A percentile compares a stretch with the other conserved stretches of the same genome.
phyloP scores from a whole-genome alignment of 2,329 filamentous ascomycete species.

The Aspergillus quadricinctus region DNA sequence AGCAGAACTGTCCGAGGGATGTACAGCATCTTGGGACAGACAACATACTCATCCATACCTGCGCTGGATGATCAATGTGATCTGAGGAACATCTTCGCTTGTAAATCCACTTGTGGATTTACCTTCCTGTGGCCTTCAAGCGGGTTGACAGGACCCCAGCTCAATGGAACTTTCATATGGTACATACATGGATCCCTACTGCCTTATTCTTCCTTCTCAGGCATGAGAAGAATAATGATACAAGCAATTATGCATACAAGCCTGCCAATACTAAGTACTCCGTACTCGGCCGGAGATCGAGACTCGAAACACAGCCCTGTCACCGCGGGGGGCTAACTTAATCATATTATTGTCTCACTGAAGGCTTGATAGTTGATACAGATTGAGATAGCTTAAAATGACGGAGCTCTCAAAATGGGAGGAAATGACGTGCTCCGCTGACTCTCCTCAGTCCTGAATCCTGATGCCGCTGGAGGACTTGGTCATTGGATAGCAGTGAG shows the following conservation, averaged over 20 bases:
- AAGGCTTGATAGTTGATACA: neutral
- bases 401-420: no score
- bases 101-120: neutral
- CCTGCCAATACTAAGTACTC: no score
- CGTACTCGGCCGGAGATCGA: no score
- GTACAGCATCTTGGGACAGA: neutral
- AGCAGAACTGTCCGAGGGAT: neutral
- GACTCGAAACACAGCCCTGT: no score
- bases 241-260: slow-evolving; percentile 22
- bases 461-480: no score
- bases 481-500: no score
- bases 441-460: neutral
- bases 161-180: slow-evolving; percentile 27
- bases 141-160: neutral
- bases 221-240: slow-evolving; percentile 27
- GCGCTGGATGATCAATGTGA: neutral
- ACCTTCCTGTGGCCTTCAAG: neutral
- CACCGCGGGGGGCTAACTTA: no score
- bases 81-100: neutral
- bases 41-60: neutral
- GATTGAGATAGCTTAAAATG: neutral
- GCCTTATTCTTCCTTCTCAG: slow-evolving; percentile 30
- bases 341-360: neutral
- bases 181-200: slow-evolving; percentile 33
- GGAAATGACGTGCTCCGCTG: neutral